Evolutionary conservation across 2,329 filamentous ascomycete species (phyloP).

Genomic region (Ceratocystis harringtonii): DNA sequence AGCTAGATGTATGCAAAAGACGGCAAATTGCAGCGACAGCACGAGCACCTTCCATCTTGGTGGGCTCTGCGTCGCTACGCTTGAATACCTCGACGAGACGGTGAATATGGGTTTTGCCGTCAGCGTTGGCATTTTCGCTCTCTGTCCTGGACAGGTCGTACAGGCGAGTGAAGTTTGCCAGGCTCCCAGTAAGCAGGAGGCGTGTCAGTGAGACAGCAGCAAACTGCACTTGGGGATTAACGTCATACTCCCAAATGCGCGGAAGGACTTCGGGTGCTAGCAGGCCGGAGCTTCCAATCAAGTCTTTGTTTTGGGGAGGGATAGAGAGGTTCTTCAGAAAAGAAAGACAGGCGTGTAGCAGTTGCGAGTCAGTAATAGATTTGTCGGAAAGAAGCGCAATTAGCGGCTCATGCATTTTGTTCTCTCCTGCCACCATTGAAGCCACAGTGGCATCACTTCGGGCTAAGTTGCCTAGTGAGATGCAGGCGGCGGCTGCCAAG

Average conservation of each 20-base stretch:
- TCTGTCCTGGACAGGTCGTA: constrained; percentile 28
- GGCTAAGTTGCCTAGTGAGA: constrained; percentile 46
- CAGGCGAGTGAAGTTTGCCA: constrained; percentile 36
- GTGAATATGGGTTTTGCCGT: constrained; percentile 17
- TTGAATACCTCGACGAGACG: constrained; percentile 27
- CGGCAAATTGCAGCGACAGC: constrained; percentile 39
- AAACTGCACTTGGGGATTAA: constrained; percentile 44
- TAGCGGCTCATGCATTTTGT: constrained; percentile 31
- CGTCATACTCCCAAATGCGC: constrained; percentile 38
- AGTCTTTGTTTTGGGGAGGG: constrained; percentile 37
- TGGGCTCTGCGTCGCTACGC: constrained; percentile 33
- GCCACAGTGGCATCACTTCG: constrained; percentile 41
- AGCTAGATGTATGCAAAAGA: constrained; percentile 30
- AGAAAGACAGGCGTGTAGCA: constrained; percentile 41
- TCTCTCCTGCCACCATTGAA: constrained; percentile 31
- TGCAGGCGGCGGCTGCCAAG: constrained; percentile 43
- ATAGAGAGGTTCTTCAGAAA: constrained; percentile 53
- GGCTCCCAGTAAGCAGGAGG: constrained; percentile 39
- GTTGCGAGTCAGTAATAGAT: constrained; percentile 31
- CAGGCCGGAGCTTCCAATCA: constrained; percentile 32
- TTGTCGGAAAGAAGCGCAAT: constrained; percentile 31
- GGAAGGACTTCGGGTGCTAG: constrained; percentile 34
- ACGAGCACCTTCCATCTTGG: constrained; percentile 44
- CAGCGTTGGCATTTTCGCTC: constrained; percentile 19
- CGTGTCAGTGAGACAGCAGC: constrained; percentile 43